Base-by-base conservation (phyloP, 2,329 filamentous ascomycete species). In the Talaromyces sp. region DNA sequence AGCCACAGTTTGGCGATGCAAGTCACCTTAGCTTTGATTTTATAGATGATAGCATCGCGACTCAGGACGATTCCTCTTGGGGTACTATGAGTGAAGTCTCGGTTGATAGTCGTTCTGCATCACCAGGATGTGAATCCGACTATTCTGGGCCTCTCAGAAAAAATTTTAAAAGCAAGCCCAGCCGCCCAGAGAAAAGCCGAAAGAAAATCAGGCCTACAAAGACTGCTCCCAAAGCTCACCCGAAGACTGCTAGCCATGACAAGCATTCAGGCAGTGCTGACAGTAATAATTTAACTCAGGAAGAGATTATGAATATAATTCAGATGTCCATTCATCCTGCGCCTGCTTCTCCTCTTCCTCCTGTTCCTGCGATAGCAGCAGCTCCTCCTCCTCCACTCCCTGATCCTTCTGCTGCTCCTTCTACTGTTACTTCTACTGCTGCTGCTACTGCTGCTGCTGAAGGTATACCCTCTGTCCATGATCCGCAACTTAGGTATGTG, bases 351-450 rank as follows among this genome's bases (percentile, higher is more conserved):
- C 47, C 33, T 28, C 30, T n/a, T 56, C 2, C n/a, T 36, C 2
- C 18, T 55, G 3, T 30, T 4, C 8, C 16, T 34, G 12, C 28
- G n/a, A n/a, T n/a, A 14, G 30, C 14, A 12, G 14, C 34, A 14
- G n/a, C 10, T 9, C n/a, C 54, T 7, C 34, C 16, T 14, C 16
- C 36, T n/a, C 23, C 23, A 23, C 23, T 2, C 23, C 23, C 8
- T 33, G 31, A 5, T 33, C 31, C 31, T 33, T 73, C 75, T 16
- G 68, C 72, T 23, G 69, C 78, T 40, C 68, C 75, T 28, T 67
- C 78, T 27, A 66, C 55, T 33, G 16, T 47, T n/a, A 7, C 59
- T 72, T 28, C 70, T 72, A 31, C 69, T 73, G 5, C 44, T 33
- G 65, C 67, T 40, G 65, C 73, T 9, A 66, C 71, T 27, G 31